These are phyloP conservation scores for Prunus mume DNA, from an alignment of 306 rosid species.

Conservation along the genomic window DNA sequence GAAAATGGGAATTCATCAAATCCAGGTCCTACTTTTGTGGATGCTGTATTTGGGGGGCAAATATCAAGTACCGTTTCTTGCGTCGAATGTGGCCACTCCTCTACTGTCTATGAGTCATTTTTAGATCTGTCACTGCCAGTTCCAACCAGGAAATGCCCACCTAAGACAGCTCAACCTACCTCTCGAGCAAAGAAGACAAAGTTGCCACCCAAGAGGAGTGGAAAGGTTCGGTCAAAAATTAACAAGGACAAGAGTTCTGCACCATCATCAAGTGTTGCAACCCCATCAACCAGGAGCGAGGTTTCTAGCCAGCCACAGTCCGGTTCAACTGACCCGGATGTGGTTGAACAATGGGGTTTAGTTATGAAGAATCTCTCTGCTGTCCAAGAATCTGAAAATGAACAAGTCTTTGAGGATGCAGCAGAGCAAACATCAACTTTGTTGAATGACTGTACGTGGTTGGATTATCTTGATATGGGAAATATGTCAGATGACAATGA, in stretches of 20 bases:
- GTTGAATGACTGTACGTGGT: constrained; percentile 55
- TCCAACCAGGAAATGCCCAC: constrained; percentile 74
- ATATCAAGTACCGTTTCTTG: constrained; percentile 82
- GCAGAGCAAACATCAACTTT: constrained; percentile 38
- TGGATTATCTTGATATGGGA: constrained; percentile 71
- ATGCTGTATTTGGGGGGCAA: constrained; percentile 85
- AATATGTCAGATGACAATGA: constrained; percentile 28
- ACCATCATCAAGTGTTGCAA: constrained; percentile 41
- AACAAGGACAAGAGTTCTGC: constrained; percentile 35
- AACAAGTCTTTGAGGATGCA: constrained; percentile 42
- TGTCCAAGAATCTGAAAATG: constrained; percentile 40
- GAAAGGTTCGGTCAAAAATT: constrained; percentile 53
- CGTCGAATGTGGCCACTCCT: constrained; percentile 75
- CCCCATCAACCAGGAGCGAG: constrained; percentile 37
- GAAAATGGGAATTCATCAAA: constrained; percentile 44
- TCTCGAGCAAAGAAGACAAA: constrained; percentile 62
- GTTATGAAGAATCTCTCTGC: constrained; percentile 37
- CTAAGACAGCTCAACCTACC: constrained; percentile 51
- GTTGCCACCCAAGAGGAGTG: constrained; percentile 66
- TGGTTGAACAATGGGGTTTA: constrained; percentile 32
- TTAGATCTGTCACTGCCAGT: constrained; percentile 89
- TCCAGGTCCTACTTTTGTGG: constrained; percentile 54
- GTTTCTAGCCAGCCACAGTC: constrained; percentile 44
- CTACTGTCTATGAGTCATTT: constrained; percentile 86
- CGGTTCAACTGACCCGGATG: constrained; percentile 29